Conservation (phyloP, 1,284 basidiomycete species). For the Puccinia coronata region DNA sequence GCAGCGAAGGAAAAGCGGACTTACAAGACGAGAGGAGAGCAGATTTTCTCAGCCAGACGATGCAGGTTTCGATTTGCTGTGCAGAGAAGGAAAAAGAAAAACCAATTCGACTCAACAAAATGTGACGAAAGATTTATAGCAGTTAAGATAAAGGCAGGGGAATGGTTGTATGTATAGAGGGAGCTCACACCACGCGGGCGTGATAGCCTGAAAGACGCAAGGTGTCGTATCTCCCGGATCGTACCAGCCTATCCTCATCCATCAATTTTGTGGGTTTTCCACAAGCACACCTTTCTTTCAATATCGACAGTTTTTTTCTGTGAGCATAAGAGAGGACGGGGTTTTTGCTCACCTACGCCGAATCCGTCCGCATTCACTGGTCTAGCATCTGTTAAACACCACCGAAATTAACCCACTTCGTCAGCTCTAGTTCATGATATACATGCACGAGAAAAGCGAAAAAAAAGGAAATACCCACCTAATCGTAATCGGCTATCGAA, state of each 20-base stretch:
- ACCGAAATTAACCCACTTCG: too few relatives aligned
- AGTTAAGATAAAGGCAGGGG: not conserved
- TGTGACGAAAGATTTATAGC: too few relatives aligned
- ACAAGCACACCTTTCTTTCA: too few relatives aligned
- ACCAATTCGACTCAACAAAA: slow-evolving; percentile 14
- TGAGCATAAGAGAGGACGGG: slow-evolving; percentile 52
- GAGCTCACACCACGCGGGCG: slow-evolving; percentile 47
- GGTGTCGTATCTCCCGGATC: slow-evolving; percentile 68
- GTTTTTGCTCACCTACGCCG: slow-evolving; percentile 82
- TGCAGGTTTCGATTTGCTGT: slow-evolving; percentile 92
- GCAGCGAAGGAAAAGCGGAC: slow-evolving; percentile 56
- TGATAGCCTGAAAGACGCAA: slow-evolving; percentile 54
- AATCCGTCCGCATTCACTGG: slow-evolving; percentile 77
- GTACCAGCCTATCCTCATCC: slow-evolving; percentile 72
- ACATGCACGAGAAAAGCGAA: too few relatives aligned
- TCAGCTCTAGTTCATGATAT: not conserved
- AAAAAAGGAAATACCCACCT: slow-evolving; percentile 53
- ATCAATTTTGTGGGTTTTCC: too few relatives aligned
- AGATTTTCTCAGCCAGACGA: slow-evolving; percentile 88
- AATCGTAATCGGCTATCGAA: slow-evolving; percentile 85
- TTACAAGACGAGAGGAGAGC: slow-evolving; percentile 87
- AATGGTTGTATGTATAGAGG: too few relatives aligned
- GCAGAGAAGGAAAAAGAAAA: slow-evolving; percentile 55
- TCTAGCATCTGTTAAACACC: slow-evolving; percentile 21
- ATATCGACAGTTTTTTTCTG: too few relatives aligned